phyloP scores from a whole-genome alignment of 2,329 filamentous ascomycete genomes.

The Diaporthe vaccinii region DNA sequence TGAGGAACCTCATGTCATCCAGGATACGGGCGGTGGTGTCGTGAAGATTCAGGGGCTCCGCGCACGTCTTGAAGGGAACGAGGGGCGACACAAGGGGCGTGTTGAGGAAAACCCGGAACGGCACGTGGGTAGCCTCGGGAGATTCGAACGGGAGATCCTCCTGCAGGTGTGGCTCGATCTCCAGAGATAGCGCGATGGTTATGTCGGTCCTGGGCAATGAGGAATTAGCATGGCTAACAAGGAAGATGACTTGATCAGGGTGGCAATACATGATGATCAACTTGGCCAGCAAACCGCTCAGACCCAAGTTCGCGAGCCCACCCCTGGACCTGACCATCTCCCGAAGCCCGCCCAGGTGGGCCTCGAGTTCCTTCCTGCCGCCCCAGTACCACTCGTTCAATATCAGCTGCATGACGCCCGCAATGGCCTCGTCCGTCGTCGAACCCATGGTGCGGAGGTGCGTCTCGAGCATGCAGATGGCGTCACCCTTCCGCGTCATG shows the following conservation, averaged over 20 bases:
- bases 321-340: conserved; percentile 63
- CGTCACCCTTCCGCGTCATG: conserved; percentile 58
- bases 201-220: conserved; percentile 57
- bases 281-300: conserved; percentile 62
- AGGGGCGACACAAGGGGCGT: conserved; percentile 61
- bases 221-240: conserved; percentile 10
- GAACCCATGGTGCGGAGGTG: conserved; percentile 55
- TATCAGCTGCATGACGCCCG: conserved; percentile 63
- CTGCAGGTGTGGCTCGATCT: conserved; percentile 58
- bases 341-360: conserved; percentile 61
- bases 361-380: conserved; percentile 57
- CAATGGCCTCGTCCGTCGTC: conserved; percentile 61
- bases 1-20: conserved; percentile 64
- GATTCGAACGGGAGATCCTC: conserved; percentile 58
- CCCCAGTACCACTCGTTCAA: conserved; percentile 69
- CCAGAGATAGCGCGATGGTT: conserved; percentile 62
- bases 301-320: conserved; percentile 59
- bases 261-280: conserved; percentile 61
- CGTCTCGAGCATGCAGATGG: conserved; percentile 61
- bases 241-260: neutral
- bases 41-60: conserved; percentile 59
- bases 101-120: conserved; percentile 60
- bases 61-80: conserved; percentile 58
- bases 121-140: conserved; percentile 52
- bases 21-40: conserved; percentile 62